A percentile compares a stretch with the other conserved stretches of the same genome.
Conservation (phyloP, 2,329 filamentous ascomycete species). For the Phialemonium atrogriseum region DNA sequence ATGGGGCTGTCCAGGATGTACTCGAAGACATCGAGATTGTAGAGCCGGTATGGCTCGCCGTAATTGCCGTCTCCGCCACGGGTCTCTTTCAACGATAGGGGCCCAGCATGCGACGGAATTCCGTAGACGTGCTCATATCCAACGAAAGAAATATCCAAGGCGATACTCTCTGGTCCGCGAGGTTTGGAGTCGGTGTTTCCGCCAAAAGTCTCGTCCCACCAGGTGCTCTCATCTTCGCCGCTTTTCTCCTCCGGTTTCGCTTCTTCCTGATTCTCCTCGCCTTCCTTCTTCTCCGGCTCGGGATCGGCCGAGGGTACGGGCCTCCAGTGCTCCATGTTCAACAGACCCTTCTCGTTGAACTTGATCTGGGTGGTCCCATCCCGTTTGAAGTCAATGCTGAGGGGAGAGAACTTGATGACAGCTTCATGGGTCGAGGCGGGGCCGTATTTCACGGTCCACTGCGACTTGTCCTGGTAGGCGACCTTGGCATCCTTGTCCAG, state of each 20-base stretch:
- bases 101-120: constrained; percentile 86
- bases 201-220: constrained; percentile 97
- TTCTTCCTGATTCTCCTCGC: constrained; percentile 34
- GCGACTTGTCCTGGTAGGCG: constrained; percentile 54
- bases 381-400: constrained; percentile 77
- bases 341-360: constrained; percentile 78
- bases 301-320: constrained; percentile 67
- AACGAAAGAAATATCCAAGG: constrained; percentile 82
- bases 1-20: constrained; percentile 96
- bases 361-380: constrained; percentile 76
- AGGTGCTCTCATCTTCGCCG: constrained; percentile 74
- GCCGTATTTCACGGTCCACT: constrained; percentile 73
- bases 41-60: constrained; percentile 83
- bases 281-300: constrained; percentile 42
- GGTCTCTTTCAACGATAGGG: constrained; percentile 82
- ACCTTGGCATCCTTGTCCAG: constrained; percentile 65
- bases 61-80: constrained; percentile 81
- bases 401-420: constrained; percentile 73
- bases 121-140: constrained; percentile 91
- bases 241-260: constrained; percentile 26
- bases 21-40: constrained; percentile 96
- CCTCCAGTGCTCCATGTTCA: constrained; percentile 96
- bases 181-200: constrained; percentile 94
- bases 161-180: constrained; percentile 87
- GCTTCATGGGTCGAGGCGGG: constrained; percentile 70